Evolutionary conservation across 176 grass and related monocot genomes (phyloP), one percentile per base, ranked within the genome.

Genomic region (Alloteropsis semialata): DNA sequence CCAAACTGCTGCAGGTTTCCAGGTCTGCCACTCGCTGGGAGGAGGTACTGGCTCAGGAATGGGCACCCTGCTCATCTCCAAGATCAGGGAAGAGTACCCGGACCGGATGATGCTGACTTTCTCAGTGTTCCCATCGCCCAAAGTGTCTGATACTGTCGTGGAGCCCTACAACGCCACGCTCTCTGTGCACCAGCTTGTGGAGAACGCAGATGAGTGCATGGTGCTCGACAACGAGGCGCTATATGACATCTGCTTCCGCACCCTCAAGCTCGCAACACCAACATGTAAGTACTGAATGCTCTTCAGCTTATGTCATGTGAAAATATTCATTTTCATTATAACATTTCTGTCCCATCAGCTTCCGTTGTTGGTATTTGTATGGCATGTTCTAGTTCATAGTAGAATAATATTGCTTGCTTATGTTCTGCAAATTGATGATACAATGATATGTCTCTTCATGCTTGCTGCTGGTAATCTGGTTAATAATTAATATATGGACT

Each of bases 81-180:
- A 92, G 85, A 92, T 95, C 78, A 87, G 93, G 37, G 93, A 95
- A 62, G 93, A 95, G 82, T 95, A 95, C 82, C 93, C 93, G 1
- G 93, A 95, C 65, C 19, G 93, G n/a, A 95, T 95, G 93, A 95
- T 95, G 93, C n/a, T 95, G n/a, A 95, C 93, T 0, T 95, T 95
- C 79, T 95, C 93, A 1, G 93, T 95, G 19, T 95, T 95, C 90
- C 93, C 93, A 19, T 94, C 92, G 2, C 92, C 92, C 13, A 94
- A 94, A 84, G 92, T 94, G 36, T 94, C 92, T 34, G 93, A 95
- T 29, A 95, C 93, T 44, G 93, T 95, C 0, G 93, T 95, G 1
- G 93, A 95, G 68, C 93, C 93, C 18, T 95, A 95, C 81, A 95
- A 95, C 29, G 93, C 93, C 19, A 95, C 93, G 0, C 93, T 95